Base-by-base conservation (phyloP, 768 basidiomycete species). In the Melanogaster broomeanus region DNA sequence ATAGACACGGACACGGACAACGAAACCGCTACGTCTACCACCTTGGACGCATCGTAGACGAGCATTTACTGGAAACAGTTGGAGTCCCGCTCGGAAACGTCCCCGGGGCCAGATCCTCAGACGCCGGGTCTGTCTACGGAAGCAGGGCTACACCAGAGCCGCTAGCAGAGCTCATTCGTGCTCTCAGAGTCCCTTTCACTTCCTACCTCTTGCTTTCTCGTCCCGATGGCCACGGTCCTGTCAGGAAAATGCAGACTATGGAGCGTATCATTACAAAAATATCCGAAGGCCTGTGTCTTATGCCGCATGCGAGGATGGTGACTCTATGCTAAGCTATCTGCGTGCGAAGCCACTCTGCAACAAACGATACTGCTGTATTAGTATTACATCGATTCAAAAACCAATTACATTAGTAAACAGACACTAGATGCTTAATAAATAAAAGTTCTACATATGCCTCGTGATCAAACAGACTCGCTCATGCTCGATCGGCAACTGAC, bases 401-500 rank as follows among this genome's bases (percentile, higher is more conserved):
- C n/a, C n/a, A n/a, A n/a, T n/a, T n/a, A n/a, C n/a, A 33, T 9
- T 13, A 40, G 12, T 39, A 45, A 8, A 31, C 9, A 28, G 11
- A 41, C 25, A 18, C 31, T 18, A 22, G 30, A 34, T 44, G 33
- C 33, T 18, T 12, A 35, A 35, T 42, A 28, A 19, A 37, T 41
- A 42, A 19, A 47, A 12, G 12, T 2, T 42, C n/a, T n/a, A n/a
- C n/a, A 47, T 13, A 34, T 35, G 25, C n/a, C 22, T 53, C 31
- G 60, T 9, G 10, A n/a, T 47, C 50, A 66, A 37, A 72, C 73
- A 47, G 48, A 50, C 15, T 72, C 72, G 40, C 42, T 55, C 82
- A 88, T 74, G n/a, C 62, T 92, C 90, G 19, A 90, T 77, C 19
- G 89, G 85, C 48, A 93, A 61, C 60, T 82, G 87, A 45, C 77